Percentiles rank a stretch among this genome's conserved stretches.
These are phyloP conservation scores for Pythium aristosporum DNA, from an alignment of 352 stramenopile genomes.

Conservation along the genomic window DNA sequence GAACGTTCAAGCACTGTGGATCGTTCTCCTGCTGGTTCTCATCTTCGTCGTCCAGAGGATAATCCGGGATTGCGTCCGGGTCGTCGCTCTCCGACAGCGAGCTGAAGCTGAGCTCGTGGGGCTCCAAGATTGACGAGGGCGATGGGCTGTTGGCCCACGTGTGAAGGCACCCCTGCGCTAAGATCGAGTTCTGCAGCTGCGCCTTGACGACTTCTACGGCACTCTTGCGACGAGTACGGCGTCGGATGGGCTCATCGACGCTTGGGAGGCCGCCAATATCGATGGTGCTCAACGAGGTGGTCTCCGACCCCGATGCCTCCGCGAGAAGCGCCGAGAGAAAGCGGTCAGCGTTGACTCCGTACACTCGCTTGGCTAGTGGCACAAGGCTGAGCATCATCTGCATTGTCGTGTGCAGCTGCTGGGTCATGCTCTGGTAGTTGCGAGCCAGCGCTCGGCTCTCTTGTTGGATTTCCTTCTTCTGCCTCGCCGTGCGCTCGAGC, in stretches of 20 bases:
- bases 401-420: constrained; percentile 69
- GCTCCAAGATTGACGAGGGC: constrained; percentile 11
- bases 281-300: constrained; percentile 14
- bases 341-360: constrained; percentile 53
- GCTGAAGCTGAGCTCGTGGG: constrained; percentile 19
- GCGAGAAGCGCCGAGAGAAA: constrained; percentile 59
- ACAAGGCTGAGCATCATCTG: constrained; percentile 75
- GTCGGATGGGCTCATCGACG: not conserved
- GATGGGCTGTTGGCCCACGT: constrained; percentile 47
- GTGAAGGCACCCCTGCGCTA: constrained; percentile 53
- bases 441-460: constrained; percentile 53
- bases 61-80: not conserved
- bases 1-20: not conserved
- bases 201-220: constrained; percentile 46
- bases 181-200: constrained; percentile 50
- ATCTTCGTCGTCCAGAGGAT: not conserved
- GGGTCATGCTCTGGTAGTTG: constrained; percentile 71
- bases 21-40: constrained; percentile 10
- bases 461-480: constrained; percentile 58
- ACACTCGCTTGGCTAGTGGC: constrained; percentile 54
- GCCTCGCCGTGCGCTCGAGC: constrained; percentile 36
- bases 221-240: constrained; percentile 23
- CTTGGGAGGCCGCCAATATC: constrained; percentile 11
- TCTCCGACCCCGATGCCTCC: constrained; percentile 36
- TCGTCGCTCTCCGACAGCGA: constrained; percentile 17